Conservation (phyloP, 257 asterid species). For the Solanum verrucosum region DNA sequence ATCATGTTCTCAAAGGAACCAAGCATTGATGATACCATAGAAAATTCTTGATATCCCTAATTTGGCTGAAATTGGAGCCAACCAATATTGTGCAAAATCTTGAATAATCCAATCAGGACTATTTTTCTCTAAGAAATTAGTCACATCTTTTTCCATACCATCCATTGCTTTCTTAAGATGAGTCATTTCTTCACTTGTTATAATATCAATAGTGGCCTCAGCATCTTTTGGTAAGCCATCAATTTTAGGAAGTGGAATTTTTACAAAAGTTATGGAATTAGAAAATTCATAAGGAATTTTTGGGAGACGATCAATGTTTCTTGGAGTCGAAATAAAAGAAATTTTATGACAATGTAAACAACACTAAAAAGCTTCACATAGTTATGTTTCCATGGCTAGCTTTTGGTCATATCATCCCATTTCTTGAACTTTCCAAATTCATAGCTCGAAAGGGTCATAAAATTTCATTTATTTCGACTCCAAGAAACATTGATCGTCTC, state of each 20-base stretch:
- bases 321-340: conserved; percentile 44
- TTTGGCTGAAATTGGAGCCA: conserved; percentile 8
- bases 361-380: conserved; percentile 61
- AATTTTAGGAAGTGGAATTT: conserved; percentile 25
- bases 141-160: conserved; percentile 11
- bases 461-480: conserved; percentile 41
- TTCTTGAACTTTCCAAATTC: conserved; percentile 36
- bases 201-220: conserved; percentile 21
- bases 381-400: conserved; percentile 62
- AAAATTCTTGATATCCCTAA: neutral
- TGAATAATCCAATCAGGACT: conserved; percentile 24
- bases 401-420: conserved; percentile 57
- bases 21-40: conserved; percentile 2
- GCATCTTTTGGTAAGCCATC: conserved; percentile 15
- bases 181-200: conserved; percentile 9
- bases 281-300: conserved; percentile 24
- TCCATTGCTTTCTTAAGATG: conserved; percentile 28
- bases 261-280: conserved; percentile 17
- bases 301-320: conserved; percentile 52
- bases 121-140: conserved; percentile 4
- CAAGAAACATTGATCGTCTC: conserved; percentile 49
- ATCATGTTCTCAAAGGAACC: conserved; percentile 1
- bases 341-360: conserved; percentile 41
- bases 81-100: conserved; percentile 24
- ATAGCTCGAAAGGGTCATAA: conserved; percentile 39